Evolutionary conservation across 208 protist genomes (phyloP), one percentile per base, ranked within the genome.

Genomic region (Blechomonas ayalai): DNA sequence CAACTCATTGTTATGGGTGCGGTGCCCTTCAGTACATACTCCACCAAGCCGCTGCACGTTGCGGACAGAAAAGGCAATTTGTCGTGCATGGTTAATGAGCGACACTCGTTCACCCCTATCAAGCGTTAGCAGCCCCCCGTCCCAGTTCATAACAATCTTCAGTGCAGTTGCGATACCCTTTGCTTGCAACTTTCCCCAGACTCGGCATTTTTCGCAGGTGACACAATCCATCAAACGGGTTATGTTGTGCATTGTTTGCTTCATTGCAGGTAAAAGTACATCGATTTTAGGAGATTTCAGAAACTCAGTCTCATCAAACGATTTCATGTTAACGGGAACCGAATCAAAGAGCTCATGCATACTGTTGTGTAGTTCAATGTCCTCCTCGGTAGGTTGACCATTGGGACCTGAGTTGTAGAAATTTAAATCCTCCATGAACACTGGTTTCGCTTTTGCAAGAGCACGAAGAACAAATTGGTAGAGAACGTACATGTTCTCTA

Each of bases 201-300:
- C 67, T 38, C 83, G 79, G 42, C 90, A 96, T 57, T 95, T 96
- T 52, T 96, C 84, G 67, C 90, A 96, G 4, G 81, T 74, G 9
- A 96, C 82, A 53, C 90, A 96, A 53, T 96, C 84, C 82, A 96
- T 93, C 29, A 95, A 41, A 13, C 26, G 68, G 24, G 79, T 87
- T 12, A 95, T 74, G 42, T 96, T 96, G 1, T 56, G 34, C 57
- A 95, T 72, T 38, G 84, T 71, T 5, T 18, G 25, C 54, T 78
- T 82, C 62, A 96, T 92, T 67, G 84, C 59, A 2, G 71, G 69
- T 13, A 83, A 59, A 16, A 90, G 61, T 16, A 65, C 37, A 23
- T 46, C 39, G 8, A 59, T 78, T 12, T 69, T 65, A 27, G 72
- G 72, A 2, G 73, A 81, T 32, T 75, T 56, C 10, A 95, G 59